Evolutionary conservation across 179 eudicot genomes (phyloP).

Genomic region (Carnegiea gigantea): DNA sequence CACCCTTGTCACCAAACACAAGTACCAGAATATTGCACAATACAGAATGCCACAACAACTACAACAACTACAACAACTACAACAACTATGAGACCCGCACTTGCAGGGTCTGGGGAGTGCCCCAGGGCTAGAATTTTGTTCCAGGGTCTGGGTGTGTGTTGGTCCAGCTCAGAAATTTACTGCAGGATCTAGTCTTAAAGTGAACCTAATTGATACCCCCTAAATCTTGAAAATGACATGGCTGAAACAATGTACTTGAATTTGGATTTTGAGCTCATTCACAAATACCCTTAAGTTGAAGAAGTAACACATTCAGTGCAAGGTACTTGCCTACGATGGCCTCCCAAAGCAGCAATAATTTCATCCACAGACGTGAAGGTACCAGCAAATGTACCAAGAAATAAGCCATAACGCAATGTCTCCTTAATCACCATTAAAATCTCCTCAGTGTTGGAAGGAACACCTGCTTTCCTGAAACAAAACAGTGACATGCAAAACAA

Average conservation of each 20-base stretch:
- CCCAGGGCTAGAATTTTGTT: neutral
- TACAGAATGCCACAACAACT: neutral
- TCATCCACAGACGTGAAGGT: slow-evolving; percentile 93
- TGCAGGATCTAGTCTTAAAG: neutral
- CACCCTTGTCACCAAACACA: slow-evolving; percentile 14
- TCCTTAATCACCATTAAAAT: slow-evolving; percentile 60
- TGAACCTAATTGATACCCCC: no score
- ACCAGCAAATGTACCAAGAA: slow-evolving; percentile 92
- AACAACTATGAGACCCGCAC: no score
- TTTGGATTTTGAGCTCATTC: no score
- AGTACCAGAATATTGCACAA: neutral
- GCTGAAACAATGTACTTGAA: no score
- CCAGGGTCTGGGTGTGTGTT: neutral
- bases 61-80: no score
- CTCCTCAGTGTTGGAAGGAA: slow-evolving; percentile 58
- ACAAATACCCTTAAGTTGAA: neutral
- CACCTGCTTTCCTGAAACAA: slow-evolving; percentile 47
- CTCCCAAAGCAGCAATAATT: slow-evolving; percentile 74
- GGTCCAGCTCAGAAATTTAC: neutral
- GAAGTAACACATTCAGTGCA: neutral
- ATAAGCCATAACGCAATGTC: slow-evolving; percentile 89
- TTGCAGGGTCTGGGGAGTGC: no score
- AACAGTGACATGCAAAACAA: neutral
- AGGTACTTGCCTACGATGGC: slow-evolving; percentile 70
- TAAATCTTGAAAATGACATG: no score